A percentile compares a stretch with the other conserved stretches of the same genome.
Evolutionary conservation across 306 rosid species (phyloP).

Genomic region (Lathyrus tuberosus): DNA sequence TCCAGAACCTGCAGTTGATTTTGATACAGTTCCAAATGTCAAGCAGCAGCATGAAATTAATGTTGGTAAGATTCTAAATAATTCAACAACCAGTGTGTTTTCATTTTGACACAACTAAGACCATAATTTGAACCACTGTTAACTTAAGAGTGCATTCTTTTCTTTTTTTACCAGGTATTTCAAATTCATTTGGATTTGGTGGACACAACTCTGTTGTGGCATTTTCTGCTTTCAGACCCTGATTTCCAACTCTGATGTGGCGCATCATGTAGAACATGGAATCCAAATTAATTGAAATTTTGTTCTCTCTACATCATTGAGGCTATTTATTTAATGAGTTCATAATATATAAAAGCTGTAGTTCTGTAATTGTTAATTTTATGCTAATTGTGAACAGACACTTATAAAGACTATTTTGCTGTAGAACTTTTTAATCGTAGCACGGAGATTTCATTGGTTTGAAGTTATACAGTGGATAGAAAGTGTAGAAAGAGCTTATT

Average conservation of each 20-base stretch:
- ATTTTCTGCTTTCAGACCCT: conserved; percentile 88
- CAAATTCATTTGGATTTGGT: conserved; percentile 96
- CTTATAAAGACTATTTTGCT: conserved; percentile 34
- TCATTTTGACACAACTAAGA: background rate
- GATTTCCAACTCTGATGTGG: conserved; percentile 46
- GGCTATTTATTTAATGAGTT: conserved; percentile 51
- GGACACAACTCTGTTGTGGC: conserved; percentile 98
- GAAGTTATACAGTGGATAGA: conserved; percentile 31
- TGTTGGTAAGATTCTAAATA: conserved; percentile 71
- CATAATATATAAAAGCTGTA: conserved; percentile 37
- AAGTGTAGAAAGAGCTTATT: conserved; percentile 26
- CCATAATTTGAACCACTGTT: background rate
- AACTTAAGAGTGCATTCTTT: conserved; percentile 10
- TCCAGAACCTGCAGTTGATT: conserved; percentile 92
- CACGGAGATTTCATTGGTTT: conserved; percentile 27
- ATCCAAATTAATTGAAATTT: conserved; percentile 46
- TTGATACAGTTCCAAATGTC: conserved; percentile 81
- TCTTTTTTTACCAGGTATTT: conserved; percentile 64
- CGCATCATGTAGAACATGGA: conserved; percentile 50
- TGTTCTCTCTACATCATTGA: conserved; percentile 47
- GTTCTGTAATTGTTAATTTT: conserved; percentile 40
- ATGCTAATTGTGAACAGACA: conserved; percentile 35
- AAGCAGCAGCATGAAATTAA: conserved; percentile 89
- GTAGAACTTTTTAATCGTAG: conserved; percentile 31
- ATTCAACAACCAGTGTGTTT: conserved; percentile 22